A percentile compares a stretch with the other conserved stretches of the same genome.
Conservation (phyloP, 2,329 filamentous ascomycete species). For the Pyricularia sp. region DNA sequence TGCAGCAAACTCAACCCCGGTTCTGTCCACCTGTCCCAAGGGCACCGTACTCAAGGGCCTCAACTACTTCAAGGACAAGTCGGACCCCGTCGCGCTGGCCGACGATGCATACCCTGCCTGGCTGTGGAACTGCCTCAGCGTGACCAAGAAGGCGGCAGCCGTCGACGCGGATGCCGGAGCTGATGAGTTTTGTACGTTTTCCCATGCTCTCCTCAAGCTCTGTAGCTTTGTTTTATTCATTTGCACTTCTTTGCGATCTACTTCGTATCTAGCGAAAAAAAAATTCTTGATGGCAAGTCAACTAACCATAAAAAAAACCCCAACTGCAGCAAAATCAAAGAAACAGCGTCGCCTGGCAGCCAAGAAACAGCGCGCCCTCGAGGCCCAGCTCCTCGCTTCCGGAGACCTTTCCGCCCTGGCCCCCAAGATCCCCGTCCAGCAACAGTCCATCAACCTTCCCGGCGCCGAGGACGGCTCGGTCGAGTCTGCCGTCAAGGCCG, state of each 20-base stretch:
- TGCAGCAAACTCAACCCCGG: conserved; percentile 7
- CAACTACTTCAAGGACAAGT: conserved; percentile 62
- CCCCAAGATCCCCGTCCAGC: conserved; percentile 60
- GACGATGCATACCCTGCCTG: conserved; percentile 70
- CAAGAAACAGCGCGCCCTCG: conserved; percentile 43
- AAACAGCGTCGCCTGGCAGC: conserved; percentile 63
- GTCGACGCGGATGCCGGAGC: conserved; percentile 40
- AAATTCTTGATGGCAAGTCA: background rate
- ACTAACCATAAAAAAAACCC: background rate
- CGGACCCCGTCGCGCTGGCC: conserved; percentile 59
- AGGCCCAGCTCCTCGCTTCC: conserved; percentile 47
- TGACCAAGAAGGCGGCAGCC: conserved; percentile 38
- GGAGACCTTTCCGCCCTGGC: conserved; percentile 53
- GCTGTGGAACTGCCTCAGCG: conserved; percentile 62
- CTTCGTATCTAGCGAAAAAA: background rate
- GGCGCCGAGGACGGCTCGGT: conserved; percentile 27
- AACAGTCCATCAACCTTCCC: conserved; percentile 67
- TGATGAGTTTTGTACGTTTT: conserved; percentile 65
- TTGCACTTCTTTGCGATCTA: background rate
- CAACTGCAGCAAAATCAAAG: conserved; percentile 60
- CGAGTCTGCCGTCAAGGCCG: conserved; percentile 33
- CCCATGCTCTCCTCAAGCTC: background rate
- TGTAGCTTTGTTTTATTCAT: background rate
- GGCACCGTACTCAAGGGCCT: conserved; percentile 61
- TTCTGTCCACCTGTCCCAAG: conserved; percentile 42